Evolutionary conservation across 164 flowering plant species (phyloP).

Genomic region (Vitis rotundifolia): DNA sequence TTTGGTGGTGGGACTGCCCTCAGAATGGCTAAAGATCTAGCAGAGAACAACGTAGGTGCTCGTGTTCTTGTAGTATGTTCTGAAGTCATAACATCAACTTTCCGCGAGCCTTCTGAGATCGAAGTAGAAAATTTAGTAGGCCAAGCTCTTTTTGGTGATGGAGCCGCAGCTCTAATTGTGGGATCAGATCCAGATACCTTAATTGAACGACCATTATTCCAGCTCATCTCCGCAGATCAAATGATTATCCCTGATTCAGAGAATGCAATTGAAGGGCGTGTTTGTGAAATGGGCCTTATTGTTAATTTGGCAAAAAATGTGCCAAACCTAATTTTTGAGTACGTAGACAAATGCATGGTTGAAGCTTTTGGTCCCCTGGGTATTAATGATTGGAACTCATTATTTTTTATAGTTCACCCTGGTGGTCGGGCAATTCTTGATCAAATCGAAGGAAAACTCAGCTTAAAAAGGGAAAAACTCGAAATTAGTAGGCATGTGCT

Average conservation of each 20-base stretch:
- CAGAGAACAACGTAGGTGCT: conserved; percentile 5
- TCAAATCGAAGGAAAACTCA: not conserved
- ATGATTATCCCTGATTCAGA: conserved; percentile 3
- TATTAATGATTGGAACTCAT: conserved; percentile 10
- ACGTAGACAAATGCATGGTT: not conserved
- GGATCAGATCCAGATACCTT: not conserved
- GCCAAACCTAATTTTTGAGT: not conserved
- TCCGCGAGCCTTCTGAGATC: conserved; percentile 1
- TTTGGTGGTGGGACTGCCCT: not conserved
- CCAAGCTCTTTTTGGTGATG: conserved; percentile 1
- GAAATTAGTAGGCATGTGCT: conserved; percentile 3
- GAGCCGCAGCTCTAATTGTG: conserved; percentile 13
- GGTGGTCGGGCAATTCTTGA: conserved; percentile 4
- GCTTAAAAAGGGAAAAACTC: not conserved
- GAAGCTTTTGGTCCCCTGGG: not conserved
- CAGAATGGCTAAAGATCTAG: conserved; percentile 10
- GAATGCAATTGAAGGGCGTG: not conserved
- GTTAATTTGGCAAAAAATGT: not conserved
- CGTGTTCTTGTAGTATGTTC: conserved; percentile 10
- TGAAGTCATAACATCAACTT: not conserved
- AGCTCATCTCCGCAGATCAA: not conserved
- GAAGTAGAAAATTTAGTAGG: not conserved
- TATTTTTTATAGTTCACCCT: conserved; percentile 4
- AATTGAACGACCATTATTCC: not conserved
- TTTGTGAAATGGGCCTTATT: conserved; percentile 3